A percentile compares a stretch with the other conserved stretches of the same genome.
phyloP scores from a whole-genome alignment of 306 rosid species.

The Crataegus laevigata region DNA sequence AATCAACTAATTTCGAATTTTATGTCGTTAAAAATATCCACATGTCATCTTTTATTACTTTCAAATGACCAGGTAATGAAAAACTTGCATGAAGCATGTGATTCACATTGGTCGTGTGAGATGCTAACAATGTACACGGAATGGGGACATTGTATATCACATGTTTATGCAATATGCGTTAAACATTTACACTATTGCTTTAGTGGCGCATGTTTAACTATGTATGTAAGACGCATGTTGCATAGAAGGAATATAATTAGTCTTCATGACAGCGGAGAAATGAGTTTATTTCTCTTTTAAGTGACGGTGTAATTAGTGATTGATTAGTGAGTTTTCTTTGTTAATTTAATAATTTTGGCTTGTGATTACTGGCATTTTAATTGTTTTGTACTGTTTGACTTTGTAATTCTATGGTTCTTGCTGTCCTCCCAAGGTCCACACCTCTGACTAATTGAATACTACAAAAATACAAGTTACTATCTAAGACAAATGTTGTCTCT shows the following conservation, averaged over 20 bases:
- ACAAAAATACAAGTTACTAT: constrained; percentile 11
- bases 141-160: no score
- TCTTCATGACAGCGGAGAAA: no score
- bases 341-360: neutral
- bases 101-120: neutral
- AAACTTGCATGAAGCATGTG: neutral
- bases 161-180: neutral
- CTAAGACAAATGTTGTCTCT: constrained; percentile 18
- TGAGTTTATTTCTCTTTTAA: neutral
- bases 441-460: constrained; percentile 20
- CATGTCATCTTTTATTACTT: no score
- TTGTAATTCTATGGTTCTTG: neutral
- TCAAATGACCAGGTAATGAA: neutral
- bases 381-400: constrained; percentile 29
- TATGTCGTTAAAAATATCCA: neutral
- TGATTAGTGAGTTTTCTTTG: neutral
- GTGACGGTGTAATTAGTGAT: neutral
- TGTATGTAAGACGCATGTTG: no score
- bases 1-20: neutral
- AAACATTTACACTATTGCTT: no score
- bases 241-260: neutral
- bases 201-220: no score
- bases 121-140: no score
- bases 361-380: neutral
- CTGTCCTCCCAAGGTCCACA: constrained; percentile 4